phyloP scores from a whole-genome alignment of 164 flowering plant species.

The Stephania cephalantha region DNA sequence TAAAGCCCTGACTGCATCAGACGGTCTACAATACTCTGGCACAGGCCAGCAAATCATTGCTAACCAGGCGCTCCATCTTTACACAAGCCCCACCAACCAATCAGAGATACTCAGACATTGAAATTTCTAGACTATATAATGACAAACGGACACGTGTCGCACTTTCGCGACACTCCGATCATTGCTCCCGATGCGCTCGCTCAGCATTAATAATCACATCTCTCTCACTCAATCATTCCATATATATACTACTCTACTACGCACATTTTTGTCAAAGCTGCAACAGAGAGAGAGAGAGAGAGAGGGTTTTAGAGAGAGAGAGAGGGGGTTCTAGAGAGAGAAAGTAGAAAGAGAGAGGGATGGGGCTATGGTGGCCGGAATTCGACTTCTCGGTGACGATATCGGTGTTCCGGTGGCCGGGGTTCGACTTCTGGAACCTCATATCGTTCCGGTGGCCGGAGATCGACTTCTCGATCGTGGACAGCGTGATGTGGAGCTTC shows the following conservation, averaged over 20 bases:
- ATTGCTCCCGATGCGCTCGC: not conserved
- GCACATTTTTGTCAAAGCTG: too few relatives aligned
- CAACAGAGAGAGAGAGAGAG: not conserved
- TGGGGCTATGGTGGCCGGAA: slow-evolving; percentile 37
- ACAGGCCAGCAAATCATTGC: not conserved
- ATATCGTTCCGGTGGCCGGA: slow-evolving; percentile 25
- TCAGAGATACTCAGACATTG: not conserved
- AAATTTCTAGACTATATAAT: not conserved
- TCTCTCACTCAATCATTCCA: too few relatives aligned
- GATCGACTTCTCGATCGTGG: slow-evolving; percentile 38
- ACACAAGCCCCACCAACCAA: not conserved
- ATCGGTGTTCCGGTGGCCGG: slow-evolving; percentile 44
- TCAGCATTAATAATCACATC: not conserved
- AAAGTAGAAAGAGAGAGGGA: slow-evolving; percentile 3
- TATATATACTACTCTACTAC: too few relatives aligned
- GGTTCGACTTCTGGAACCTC: slow-evolving; percentile 26
- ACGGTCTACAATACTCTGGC: too few relatives aligned
- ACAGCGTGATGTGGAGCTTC: slow-evolving; percentile 50
- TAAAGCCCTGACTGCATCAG: too few relatives aligned
- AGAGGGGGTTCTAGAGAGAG: too few relatives aligned
- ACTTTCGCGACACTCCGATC: too few relatives aligned
- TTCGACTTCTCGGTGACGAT: slow-evolving; percentile 27
- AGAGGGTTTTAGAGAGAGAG: not conserved
- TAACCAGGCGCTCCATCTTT: not conserved
- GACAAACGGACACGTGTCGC: not conserved